phyloP scores from a whole-genome alignment of 2,329 filamentous ascomycete genomes.

The Orbilia oligospora region DNA sequence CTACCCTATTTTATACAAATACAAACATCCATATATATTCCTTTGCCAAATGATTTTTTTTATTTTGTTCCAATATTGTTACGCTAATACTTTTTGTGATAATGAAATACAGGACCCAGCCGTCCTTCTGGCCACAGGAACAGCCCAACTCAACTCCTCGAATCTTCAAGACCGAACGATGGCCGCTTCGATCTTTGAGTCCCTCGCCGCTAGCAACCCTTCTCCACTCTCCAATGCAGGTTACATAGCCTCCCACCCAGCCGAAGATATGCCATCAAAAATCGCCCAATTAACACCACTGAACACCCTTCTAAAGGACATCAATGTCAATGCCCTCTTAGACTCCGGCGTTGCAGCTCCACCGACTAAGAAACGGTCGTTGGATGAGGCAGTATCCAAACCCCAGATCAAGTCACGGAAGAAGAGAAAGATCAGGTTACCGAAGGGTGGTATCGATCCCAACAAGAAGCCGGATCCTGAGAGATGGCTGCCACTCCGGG shows the following conservation, averaged over 20 bases:
- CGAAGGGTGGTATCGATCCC: conserved; percentile 79
- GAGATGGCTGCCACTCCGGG: conserved; percentile 90
- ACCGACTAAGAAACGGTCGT: conserved; percentile 70
- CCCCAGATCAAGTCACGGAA: conserved; percentile 71
- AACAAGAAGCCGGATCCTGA: conserved; percentile 88
- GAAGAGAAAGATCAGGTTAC: conserved; percentile 72
- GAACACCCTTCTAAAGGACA: conserved; percentile 73
- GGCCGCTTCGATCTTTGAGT: conserved; percentile 84
- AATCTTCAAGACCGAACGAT: conserved; percentile 77
- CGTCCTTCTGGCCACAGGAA: conserved; percentile 84
- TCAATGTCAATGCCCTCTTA: conserved; percentile 76
- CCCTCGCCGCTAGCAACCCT: conserved; percentile 77
- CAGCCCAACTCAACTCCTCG: conserved; percentile 83
- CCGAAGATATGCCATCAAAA: conserved; percentile 72
- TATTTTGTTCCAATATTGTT: conserved; percentile 4
- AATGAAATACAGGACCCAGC: conserved; percentile 68
- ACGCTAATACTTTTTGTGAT: conserved; percentile 5
- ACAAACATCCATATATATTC: neutral
- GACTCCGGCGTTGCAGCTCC: conserved; percentile 75
- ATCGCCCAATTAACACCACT: conserved; percentile 73
- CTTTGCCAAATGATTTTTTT: neutral
- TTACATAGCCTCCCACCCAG: conserved; percentile 82
- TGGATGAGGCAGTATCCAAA: conserved; percentile 67
- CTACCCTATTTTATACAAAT: neutral
- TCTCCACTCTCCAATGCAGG: conserved; percentile 80